These are phyloP conservation scores for Sordariomycetes sp. DNA, from an alignment of 2,329 filamentous ascomycete species.

Conservation along the genomic window DNA sequence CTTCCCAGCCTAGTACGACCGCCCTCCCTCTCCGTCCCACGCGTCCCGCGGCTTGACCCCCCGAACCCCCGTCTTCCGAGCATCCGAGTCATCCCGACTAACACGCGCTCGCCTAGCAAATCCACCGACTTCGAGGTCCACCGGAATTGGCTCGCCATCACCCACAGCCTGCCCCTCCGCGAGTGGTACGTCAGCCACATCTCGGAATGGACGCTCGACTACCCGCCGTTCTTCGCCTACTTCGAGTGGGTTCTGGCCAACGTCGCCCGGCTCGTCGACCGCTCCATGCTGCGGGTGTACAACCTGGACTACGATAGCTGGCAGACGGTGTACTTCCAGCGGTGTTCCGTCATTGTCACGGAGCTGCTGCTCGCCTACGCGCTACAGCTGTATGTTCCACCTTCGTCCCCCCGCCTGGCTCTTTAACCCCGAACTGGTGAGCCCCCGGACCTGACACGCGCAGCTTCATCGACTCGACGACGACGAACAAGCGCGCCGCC, in stretches of 20 bases:
- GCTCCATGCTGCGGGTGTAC: constrained; percentile 69
- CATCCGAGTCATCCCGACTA: not conserved
- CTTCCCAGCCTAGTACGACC: constrained; percentile 86
- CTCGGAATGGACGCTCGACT: constrained; percentile 99
- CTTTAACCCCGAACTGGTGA: not conserved
- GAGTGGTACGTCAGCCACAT: constrained; percentile 97
- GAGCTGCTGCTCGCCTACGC: constrained; percentile 80
- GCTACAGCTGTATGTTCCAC: constrained; percentile 51
- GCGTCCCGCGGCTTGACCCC: not conserved
- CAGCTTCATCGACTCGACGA: constrained; percentile 65
- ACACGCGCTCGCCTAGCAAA: constrained; percentile 49
- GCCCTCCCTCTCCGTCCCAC: not conserved
- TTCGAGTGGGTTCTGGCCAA: constrained; percentile 93
- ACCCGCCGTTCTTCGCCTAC: constrained; percentile 94
- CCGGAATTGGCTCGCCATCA: constrained; percentile 96
- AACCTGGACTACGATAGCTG: constrained; percentile 83
- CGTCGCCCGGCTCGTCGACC: constrained; percentile 64
- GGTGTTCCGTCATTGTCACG: constrained; percentile 73
- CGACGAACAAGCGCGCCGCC: constrained; percentile 58
- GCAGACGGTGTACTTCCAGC: constrained; percentile 90
- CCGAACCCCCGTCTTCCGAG: not conserved
- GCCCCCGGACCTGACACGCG: not conserved
- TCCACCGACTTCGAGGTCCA: constrained; percentile 99
- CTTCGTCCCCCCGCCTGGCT: not conserved
- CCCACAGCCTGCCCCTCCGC: constrained; percentile 73